phyloP scores from a whole-genome alignment of 75 land plant species.

The Azolla pinnata region DNA sequence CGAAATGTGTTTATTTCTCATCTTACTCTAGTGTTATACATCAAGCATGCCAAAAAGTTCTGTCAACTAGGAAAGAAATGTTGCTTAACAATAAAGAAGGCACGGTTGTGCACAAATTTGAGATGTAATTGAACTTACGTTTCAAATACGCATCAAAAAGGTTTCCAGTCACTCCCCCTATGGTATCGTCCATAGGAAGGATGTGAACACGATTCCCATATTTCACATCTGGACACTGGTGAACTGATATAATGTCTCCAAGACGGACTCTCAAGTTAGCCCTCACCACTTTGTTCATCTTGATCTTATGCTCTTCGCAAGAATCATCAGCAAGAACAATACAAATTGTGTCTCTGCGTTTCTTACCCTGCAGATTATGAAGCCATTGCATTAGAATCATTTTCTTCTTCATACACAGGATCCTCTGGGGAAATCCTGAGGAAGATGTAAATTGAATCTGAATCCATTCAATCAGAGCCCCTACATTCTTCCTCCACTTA shows the following conservation, averaged over 20 bases:
- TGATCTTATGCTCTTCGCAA: constrained; percentile 77
- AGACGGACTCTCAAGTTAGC: constrained; percentile 69
- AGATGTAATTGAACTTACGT: constrained; percentile 28
- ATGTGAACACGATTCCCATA: constrained; percentile 74
- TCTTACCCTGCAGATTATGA: constrained; percentile 83
- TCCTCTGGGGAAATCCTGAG: too few species aligned
- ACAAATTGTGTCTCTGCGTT: constrained; percentile 71
- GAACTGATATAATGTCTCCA: constrained; percentile 80
- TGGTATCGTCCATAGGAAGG: constrained; percentile 69
- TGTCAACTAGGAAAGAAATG: too few species aligned
- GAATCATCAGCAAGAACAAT: constrained; percentile 76
- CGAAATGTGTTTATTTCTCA: too few species aligned
- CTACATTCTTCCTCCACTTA: too few species aligned
- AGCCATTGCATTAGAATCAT: too few species aligned
- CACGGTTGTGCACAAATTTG: too few species aligned
- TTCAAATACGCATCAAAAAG: constrained; percentile 70
- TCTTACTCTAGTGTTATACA: too few species aligned
- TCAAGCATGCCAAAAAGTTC: too few species aligned
- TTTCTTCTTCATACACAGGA: too few species aligned
- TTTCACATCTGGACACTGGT: constrained; percentile 73
- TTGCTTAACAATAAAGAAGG: too few species aligned
- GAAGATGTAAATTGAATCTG: too few species aligned
- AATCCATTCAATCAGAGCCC: too few species aligned
- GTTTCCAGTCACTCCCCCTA: constrained; percentile 69
- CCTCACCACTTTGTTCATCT: constrained; percentile 82